Evolutionary conservation across 352 stramenopile genomes (phyloP).

Genomic region (Phytopythium aichiense): DNA sequence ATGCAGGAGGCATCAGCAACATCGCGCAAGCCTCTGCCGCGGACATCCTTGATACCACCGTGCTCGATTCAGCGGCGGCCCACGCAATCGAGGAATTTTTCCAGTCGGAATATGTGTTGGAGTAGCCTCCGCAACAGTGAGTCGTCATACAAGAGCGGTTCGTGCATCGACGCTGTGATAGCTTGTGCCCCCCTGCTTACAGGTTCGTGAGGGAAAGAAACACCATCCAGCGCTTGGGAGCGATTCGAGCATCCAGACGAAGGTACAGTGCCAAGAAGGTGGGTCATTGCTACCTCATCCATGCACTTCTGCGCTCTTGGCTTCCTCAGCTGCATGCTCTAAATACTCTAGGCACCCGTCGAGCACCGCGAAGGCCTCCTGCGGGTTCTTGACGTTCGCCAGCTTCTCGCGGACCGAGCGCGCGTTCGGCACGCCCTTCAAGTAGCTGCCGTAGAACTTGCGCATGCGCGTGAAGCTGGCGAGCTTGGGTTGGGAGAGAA

Average conservation of each 20-base stretch:
- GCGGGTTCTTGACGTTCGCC: slow-evolving; percentile 27
- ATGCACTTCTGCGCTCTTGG: neutral
- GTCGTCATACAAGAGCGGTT: neutral
- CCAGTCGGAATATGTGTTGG: slow-evolving; percentile 54
- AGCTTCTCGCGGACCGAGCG: slow-evolving; percentile 65
- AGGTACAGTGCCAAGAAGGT: slow-evolving; percentile 73
- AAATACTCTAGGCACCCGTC: slow-evolving; percentile 46
- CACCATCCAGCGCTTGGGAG: too few species aligned
- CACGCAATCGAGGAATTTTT: slow-evolving; percentile 75
- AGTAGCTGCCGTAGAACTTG: slow-evolving; percentile 75
- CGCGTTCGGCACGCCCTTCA: slow-evolving; percentile 70
- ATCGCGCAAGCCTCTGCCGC: slow-evolving; percentile 43
- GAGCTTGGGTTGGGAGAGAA: slow-evolving; percentile 37
- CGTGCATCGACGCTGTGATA: too few species aligned
- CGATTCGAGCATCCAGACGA: slow-evolving; percentile 47
- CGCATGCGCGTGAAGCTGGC: slow-evolving; percentile 73
- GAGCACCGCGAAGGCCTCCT: slow-evolving; percentile 58
- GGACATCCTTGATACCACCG: slow-evolving; percentile 57
- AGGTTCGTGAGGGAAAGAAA: too few species aligned
- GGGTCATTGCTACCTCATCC: neutral
- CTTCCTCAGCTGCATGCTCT: neutral
- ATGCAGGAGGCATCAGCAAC: slow-evolving; percentile 40
- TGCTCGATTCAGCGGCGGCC: slow-evolving; percentile 51
- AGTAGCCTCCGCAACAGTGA: slow-evolving; percentile 13
- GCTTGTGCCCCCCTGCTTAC: too few species aligned